Conservation (phyloP, 2,329 filamentous ascomycete genomes). For the Septoria linicola region DNA sequence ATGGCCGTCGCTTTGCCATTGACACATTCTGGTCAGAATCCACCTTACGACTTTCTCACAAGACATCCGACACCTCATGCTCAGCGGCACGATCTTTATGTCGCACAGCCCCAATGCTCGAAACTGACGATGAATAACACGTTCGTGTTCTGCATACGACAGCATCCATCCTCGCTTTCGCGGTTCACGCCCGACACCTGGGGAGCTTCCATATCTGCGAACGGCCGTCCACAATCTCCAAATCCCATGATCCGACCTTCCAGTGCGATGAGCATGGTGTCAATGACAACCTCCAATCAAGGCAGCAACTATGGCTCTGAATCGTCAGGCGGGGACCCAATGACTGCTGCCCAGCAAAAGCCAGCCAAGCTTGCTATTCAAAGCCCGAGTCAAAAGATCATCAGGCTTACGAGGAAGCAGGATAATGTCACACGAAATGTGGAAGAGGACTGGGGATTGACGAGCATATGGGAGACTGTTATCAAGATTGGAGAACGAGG, state of each 20-base stretch:
- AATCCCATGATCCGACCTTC: constrained; percentile 55
- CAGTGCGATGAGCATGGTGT: constrained; percentile 62
- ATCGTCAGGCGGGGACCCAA: constrained; percentile 52
- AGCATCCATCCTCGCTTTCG: constrained; percentile 71
- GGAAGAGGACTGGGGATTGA: constrained; percentile 63
- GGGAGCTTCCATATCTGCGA: constrained; percentile 31
- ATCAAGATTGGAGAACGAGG: constrained; percentile 85
- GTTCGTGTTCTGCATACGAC: constrained; percentile 92
- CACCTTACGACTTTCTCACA: constrained; percentile 87
- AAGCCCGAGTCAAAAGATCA: constrained; percentile 89
- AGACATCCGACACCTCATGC: constrained; percentile 95
- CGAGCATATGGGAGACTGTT: constrained; percentile 82
- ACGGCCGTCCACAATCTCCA: constrained; percentile 51
- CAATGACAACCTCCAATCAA: constrained; percentile 51
- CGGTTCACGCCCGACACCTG: constrained; percentile 42
- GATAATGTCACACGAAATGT: constrained; percentile 58
- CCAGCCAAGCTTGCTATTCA: constrained; percentile 95
- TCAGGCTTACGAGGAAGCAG: constrained; percentile 74
- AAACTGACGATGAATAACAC: constrained; percentile 91
- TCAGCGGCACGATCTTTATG: constrained; percentile 95
- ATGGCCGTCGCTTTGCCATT: constrained; percentile 88
- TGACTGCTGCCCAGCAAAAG: constrained; percentile 60
- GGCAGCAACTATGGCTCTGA: constrained; percentile 57
- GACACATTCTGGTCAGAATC: constrained; percentile 86
- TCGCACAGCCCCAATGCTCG: constrained; percentile 91